Evolutionary conservation across 106 monocot species (phyloP).

Genomic region (Allium sativum): DNA sequence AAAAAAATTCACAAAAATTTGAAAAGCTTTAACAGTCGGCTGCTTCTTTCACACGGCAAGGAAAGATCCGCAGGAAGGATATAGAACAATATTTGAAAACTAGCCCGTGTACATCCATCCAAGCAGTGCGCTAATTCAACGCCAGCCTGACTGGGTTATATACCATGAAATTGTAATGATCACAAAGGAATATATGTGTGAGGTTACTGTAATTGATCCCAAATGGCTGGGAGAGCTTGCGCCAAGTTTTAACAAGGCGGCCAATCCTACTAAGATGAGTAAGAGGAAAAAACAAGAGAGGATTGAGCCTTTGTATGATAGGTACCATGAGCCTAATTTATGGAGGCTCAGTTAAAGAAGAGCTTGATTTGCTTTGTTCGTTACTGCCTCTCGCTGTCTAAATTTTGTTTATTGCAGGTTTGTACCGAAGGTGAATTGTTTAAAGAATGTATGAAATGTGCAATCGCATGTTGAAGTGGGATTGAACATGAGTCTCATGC

Average conservation of each 20-base stretch:
- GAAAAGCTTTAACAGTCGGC: slow-evolving; percentile 85
- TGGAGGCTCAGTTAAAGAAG: slow-evolving; percentile 88
- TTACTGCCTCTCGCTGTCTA: too few relatives aligned
- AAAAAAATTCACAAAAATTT: slow-evolving; percentile 86
- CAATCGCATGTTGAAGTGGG: too few relatives aligned
- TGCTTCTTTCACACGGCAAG: slow-evolving; percentile 85
- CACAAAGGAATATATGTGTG: slow-evolving; percentile 93
- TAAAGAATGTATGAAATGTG: too few relatives aligned
- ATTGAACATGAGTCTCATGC: too few relatives aligned
- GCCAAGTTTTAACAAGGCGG: slow-evolving; percentile 68
- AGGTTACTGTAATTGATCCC: slow-evolving; percentile 88
- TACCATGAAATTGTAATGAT: slow-evolving; percentile 94
- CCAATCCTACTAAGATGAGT: slow-evolving; percentile 95
- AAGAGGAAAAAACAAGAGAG: slow-evolving; percentile 88
- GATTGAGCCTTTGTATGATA: slow-evolving; percentile 84
- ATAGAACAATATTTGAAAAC: slow-evolving; percentile 86
- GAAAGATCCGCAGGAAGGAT: slow-evolving; percentile 95
- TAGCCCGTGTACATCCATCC: slow-evolving; percentile 95
- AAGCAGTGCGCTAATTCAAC: slow-evolving; percentile 78
- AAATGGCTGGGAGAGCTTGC: slow-evolving; percentile 93
- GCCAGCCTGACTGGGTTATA: slow-evolving; percentile 96
- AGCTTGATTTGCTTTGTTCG: too few relatives aligned
- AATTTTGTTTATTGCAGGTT: too few relatives aligned
- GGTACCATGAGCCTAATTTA: slow-evolving; percentile 94
- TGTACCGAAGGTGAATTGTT: too few relatives aligned